phyloP scores from a whole-genome alignment of 176 grass and related monocot genomes.

The Dactylis glomerata region DNA sequence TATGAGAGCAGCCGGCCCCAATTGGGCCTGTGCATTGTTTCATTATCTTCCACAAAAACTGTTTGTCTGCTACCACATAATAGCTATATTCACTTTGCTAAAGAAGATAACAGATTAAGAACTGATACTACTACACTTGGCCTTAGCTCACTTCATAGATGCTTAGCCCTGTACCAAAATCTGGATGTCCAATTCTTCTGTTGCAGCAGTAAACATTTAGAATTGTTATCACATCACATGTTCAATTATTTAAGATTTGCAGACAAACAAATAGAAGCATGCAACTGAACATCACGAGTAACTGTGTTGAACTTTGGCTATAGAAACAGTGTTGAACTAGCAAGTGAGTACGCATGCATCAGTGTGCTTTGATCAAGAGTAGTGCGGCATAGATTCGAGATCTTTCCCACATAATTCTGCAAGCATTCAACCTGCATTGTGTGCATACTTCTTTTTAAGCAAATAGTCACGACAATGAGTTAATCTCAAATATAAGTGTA shows the following conservation, averaged over 20 bases:
- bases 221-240: neutral
- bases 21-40: too few species aligned
- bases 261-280: slow-evolving; percentile 22
- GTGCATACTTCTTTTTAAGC: neutral
- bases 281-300: neutral
- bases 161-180: too few species aligned
- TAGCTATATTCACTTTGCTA: too few species aligned
- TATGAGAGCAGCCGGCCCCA: too few species aligned
- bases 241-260: slow-evolving; percentile 13
- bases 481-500: neutral
- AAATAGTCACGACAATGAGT: neutral
- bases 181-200: neutral
- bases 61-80: too few species aligned
- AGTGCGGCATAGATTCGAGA: neutral
- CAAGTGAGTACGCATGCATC: neutral
- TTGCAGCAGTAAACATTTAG: slow-evolving; percentile 14
- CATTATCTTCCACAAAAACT: too few species aligned
- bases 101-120: too few species aligned
- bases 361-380: neutral
- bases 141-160: too few species aligned
- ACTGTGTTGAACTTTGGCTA: neutral
- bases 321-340: neutral
- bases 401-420: neutral
- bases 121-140: too few species aligned
- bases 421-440: neutral